These are phyloP conservation scores for Astragalus glycyphyllos DNA, from an alignment of 306 rosid genomes.

Conservation along the genomic window DNA sequence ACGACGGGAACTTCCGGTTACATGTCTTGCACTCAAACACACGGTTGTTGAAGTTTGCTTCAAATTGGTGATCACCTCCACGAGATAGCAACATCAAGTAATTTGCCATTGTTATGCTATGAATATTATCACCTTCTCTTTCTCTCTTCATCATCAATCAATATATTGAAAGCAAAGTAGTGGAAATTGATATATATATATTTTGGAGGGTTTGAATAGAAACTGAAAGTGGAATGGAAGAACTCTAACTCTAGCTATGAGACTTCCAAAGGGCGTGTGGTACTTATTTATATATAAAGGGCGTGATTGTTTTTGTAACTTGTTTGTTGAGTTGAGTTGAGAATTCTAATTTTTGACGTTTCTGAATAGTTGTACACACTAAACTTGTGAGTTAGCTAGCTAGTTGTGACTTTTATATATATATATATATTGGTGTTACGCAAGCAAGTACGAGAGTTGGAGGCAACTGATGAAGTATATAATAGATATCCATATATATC, in stretches of 20 bases:
- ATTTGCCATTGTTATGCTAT: slow-evolving; percentile 68
- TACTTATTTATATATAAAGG: slow-evolving; percentile 51
- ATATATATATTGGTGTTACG: slow-evolving; percentile 20
- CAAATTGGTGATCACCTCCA: slow-evolving; percentile 37
- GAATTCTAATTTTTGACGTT: slow-evolving; percentile 48
- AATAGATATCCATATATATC: background rate
- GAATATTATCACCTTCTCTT: slow-evolving; percentile 60
- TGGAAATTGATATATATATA: slow-evolving; percentile 1
- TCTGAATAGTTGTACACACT: slow-evolving; percentile 31
- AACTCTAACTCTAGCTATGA: background rate
- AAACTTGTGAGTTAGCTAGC: slow-evolving; percentile 22
- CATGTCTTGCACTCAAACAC: slow-evolving; percentile 98
- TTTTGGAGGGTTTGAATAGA: background rate
- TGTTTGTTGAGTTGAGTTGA: slow-evolving; percentile 27
- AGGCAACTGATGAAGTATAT: too few species aligned
- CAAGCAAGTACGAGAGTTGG: slow-evolving; percentile 28
- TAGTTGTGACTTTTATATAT: slow-evolving; percentile 25
- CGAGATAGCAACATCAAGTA: slow-evolving; percentile 85
- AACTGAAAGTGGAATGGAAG: slow-evolving; percentile 24
- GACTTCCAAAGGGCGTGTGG: slow-evolving; percentile 13
- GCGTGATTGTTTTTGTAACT: background rate
- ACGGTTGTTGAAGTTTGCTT: slow-evolving; percentile 44
- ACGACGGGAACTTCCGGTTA: slow-evolving; percentile 71
- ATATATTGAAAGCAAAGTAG: background rate
- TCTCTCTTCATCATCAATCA: slow-evolving; percentile 71